These are phyloP conservation scores for Trifolium fragiferum DNA, from an alignment of 306 rosid species.

Conservation along the genomic window DNA sequence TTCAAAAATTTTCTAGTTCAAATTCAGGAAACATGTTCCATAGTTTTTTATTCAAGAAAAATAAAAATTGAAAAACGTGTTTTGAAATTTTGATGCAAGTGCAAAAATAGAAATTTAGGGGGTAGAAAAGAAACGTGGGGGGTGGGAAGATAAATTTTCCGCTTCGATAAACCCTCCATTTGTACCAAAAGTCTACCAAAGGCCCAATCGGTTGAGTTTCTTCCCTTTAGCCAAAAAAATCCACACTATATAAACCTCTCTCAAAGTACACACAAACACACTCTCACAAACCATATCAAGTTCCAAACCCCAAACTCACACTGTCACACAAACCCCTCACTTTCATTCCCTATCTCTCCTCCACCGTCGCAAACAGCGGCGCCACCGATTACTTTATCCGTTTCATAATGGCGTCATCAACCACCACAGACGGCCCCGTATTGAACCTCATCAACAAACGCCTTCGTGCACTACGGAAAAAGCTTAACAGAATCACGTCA, in stretches of 20 bases:
- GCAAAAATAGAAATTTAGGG: no score
- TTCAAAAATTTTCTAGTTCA: no score
- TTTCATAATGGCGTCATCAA: slow-evolving; percentile 63
- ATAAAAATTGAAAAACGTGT: no score
- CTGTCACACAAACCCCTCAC: background rate
- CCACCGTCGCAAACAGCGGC: slow-evolving; percentile 39
- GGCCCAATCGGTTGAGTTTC: no score
- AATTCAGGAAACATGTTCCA: no score
- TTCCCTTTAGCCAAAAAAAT: background rate
- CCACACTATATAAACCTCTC: slow-evolving; percentile 24
- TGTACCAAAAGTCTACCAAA: no score
- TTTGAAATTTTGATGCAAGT: no score
- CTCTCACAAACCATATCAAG: background rate
- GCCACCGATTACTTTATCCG: slow-evolving; percentile 5
- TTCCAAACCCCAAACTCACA: background rate
- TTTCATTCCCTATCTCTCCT: background rate
- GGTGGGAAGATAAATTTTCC: no score
- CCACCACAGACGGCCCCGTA: slow-evolving; percentile 85
- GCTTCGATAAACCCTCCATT: no score
- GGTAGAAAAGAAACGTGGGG: no score
- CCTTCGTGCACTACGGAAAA: slow-evolving; percentile 81
- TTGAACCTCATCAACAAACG: slow-evolving; percentile 91
- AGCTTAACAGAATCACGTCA: slow-evolving; percentile 69
- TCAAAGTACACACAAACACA: background rate
- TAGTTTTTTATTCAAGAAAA: no score